A percentile compares a stretch with the other conserved stretches of the same genome.
These are phyloP conservation scores for Wickerhamiella siamensis DNA, from an alignment of 805 yeast genomes.

Conservation along the genomic window DNA sequence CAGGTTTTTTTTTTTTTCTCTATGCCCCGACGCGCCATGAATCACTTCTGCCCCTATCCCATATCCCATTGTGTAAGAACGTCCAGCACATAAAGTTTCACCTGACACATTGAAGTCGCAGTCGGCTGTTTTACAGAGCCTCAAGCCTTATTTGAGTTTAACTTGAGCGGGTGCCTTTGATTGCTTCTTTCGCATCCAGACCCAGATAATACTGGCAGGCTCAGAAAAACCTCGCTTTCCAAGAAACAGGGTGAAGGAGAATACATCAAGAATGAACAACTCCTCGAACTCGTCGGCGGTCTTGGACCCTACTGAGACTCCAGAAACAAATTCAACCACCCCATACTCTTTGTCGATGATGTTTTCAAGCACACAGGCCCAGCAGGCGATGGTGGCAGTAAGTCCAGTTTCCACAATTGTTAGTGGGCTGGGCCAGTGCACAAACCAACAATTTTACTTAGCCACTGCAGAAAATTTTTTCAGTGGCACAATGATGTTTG, in stretches of 20 bases:
- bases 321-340: not conserved
- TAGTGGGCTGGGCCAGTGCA: not conserved
- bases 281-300: not conserved
- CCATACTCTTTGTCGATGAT: conserved; percentile 2
- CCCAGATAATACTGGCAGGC: too few species aligned
- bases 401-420: not conserved
- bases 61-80: not conserved
- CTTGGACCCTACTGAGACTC: not conserved
- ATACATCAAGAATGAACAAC: not conserved
- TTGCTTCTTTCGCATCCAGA: too few species aligned
- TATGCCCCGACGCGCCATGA: too few species aligned
- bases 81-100: not conserved
- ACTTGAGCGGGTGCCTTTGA: too few species aligned
- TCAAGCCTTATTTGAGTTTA: too few species aligned
- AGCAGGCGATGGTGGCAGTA: conserved; percentile 1
- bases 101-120: not conserved
- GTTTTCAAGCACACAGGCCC: not conserved
- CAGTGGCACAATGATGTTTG: not conserved
- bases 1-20: too few species aligned
- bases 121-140: not conserved
- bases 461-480: not conserved
- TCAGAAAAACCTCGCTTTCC: too few species aligned
- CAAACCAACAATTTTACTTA: not conserved
- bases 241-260: too few species aligned
- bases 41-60: too few species aligned